Evolutionary conservation across 768 basidiomycete species (phyloP).

Genomic region (Calocera viscosa): DNA sequence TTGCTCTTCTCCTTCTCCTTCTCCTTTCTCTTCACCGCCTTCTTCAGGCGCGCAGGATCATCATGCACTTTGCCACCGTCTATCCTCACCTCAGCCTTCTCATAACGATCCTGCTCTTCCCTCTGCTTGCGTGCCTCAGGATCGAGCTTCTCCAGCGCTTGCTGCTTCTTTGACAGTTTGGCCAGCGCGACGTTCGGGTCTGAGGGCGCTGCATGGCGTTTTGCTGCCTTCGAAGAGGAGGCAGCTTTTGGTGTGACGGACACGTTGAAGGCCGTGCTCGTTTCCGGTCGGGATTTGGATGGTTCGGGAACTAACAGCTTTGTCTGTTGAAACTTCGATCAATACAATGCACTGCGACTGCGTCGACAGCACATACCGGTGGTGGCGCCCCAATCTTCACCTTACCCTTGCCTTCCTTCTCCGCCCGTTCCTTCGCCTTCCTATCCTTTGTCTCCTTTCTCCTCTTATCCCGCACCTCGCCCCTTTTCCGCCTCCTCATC

Average conservation of each 20-base stretch:
- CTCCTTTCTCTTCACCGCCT: slow-evolving; percentile 84
- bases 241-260: slow-evolving; percentile 26
- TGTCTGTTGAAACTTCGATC: slow-evolving; percentile 31
- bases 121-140: slow-evolving; percentile 72
- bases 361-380: slow-evolving; percentile 33
- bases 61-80: slow-evolving; percentile 88
- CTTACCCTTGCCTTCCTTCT: slow-evolving; percentile 25
- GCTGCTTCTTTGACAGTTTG: slow-evolving; percentile 63
- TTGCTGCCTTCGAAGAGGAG: slow-evolving; percentile 26
- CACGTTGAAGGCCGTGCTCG: slow-evolving; percentile 13
- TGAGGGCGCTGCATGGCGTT: slow-evolving; percentile 52
- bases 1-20: slow-evolving; percentile 77
- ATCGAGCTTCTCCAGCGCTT: slow-evolving; percentile 60
- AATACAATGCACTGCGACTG: not conserved
- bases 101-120: slow-evolving; percentile 78
- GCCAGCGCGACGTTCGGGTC: slow-evolving; percentile 78
- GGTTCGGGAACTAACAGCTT: slow-evolving; percentile 60
- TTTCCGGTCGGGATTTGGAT: slow-evolving; percentile 16
- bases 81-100: slow-evolving; percentile 73
- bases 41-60: slow-evolving; percentile 73
- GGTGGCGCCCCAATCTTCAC: slow-evolving; percentile 28
- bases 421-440: slow-evolving; percentile 47
- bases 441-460: slow-evolving; percentile 76
- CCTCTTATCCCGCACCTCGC: slow-evolving; percentile 70
- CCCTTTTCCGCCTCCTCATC: slow-evolving; percentile 62